Conservation (phyloP, 2,329 filamentous ascomycete species). For the Exophiala bonariae region DNA sequence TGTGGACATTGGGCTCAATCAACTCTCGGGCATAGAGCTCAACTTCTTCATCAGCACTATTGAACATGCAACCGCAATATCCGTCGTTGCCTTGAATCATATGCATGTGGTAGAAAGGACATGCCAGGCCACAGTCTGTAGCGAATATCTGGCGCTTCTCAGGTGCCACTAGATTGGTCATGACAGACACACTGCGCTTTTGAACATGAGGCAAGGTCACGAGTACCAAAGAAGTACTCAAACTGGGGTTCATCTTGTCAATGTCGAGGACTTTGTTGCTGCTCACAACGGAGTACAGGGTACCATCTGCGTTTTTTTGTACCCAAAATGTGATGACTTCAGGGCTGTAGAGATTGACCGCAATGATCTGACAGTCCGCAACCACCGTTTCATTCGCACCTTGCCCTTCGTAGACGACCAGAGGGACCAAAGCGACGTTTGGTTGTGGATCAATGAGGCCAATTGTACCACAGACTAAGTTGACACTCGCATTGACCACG, state of each 20-base stretch:
- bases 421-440: constrained; percentile 24
- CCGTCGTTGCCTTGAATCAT: constrained; percentile 16
- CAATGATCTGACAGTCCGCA: constrained; percentile 26
- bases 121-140: constrained; percentile 14
- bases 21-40: constrained; percentile 11
- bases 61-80: constrained; percentile 24
- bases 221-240: constrained; percentile 19
- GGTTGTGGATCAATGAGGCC: constrained; percentile 20
- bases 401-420: constrained; percentile 21
- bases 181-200: constrained; percentile 13
- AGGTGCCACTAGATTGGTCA: constrained; percentile 9
- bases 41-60: constrained; percentile 15
- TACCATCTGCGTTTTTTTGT: constrained; percentile 21
- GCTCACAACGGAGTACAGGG: constrained; percentile 22
- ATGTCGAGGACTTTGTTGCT: constrained; percentile 27
- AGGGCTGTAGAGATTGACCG: constrained; percentile 27
- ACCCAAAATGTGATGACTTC: constrained; percentile 25
- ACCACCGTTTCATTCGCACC: constrained; percentile 18
- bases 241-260: constrained; percentile 22
- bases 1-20: constrained; percentile 15
- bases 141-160: constrained; percentile 19
- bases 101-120: constrained; percentile 22
- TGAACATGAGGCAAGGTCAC: constrained; percentile 9
- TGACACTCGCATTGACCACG: constrained; percentile 24
- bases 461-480: constrained; percentile 23